These are phyloP conservation scores for Mycosphaerelloides madeirae DNA, from an alignment of 2,329 filamentous ascomycete genomes.

Conservation along the genomic window DNA sequence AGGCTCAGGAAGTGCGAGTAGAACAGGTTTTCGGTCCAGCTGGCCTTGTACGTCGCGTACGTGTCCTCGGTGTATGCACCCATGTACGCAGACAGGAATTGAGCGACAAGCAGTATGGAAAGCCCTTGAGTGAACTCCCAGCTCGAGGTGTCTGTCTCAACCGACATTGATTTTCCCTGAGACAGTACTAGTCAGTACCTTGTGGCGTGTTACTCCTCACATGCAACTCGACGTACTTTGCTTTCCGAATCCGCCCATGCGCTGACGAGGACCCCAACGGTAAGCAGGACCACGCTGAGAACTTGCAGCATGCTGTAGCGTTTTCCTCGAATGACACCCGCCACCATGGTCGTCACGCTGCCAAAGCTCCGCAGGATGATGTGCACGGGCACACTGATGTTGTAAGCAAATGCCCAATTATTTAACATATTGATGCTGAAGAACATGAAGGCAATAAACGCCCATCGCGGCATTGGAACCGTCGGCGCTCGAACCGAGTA, in stretches of 20 bases:
- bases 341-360: conserved; percentile 89
- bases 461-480: conserved; percentile 80
- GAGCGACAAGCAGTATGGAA: conserved; percentile 76
- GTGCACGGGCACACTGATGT: conserved; percentile 92
- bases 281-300: conserved; percentile 75
- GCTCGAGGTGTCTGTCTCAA: conserved; percentile 36
- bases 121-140: conserved; percentile 65
- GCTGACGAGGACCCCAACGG: conserved; percentile 77
- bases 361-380: conserved; percentile 95
- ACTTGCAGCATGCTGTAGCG: conserved; percentile 76
- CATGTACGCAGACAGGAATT: conserved; percentile 88
- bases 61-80: conserved; percentile 91
- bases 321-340: conserved; percentile 84
- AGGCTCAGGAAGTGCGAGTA: conserved; percentile 77
- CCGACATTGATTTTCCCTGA: conserved; percentile 41
- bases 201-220: not conserved
- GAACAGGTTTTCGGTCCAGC: conserved; percentile 95
- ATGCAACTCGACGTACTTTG: conserved; percentile 63
- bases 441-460: conserved; percentile 84
- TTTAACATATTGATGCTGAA: conserved; percentile 93
- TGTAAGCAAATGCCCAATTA: conserved; percentile 95
- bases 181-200: conserved; percentile 9
- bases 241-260: conserved; percentile 84
- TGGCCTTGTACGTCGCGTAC: conserved; percentile 77
- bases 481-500: conserved; percentile 71